Evolutionary conservation across 2,329 filamentous ascomycete genomes (phyloP).

Genomic region (Alternaria triticimaculans): DNA sequence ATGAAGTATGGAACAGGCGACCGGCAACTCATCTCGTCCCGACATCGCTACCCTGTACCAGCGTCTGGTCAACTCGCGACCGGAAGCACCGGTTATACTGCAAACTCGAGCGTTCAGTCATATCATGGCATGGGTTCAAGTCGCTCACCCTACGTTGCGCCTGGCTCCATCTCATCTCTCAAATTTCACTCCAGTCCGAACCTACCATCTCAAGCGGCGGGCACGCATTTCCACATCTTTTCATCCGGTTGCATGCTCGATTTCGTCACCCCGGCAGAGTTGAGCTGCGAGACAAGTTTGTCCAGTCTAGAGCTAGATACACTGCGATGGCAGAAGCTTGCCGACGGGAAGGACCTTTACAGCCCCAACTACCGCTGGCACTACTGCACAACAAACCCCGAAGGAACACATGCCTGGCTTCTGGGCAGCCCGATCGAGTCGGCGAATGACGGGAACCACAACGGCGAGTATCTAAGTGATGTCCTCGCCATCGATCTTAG

Average conservation of each 20-base stretch:
- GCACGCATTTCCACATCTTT: constrained; percentile 94
- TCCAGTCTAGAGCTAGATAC: constrained; percentile 87
- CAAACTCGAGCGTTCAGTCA: constrained; percentile 70
- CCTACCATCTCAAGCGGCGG: constrained; percentile 85
- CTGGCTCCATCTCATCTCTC: constrained; percentile 86
- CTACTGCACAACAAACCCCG: constrained; percentile 94
- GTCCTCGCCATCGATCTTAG: constrained; percentile 93
- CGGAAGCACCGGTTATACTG: constrained; percentile 68
- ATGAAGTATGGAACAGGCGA: constrained; percentile 65
- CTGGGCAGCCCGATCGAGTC: constrained; percentile 87
- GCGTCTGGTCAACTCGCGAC: constrained; percentile 44
- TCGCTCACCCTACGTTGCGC: constrained; percentile 63
- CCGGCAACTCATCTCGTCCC: constrained; percentile 41
- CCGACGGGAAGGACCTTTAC: constrained; percentile 93
- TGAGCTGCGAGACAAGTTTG: constrained; percentile 88
- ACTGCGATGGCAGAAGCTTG: constrained; percentile 91
- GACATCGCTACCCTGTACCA: constrained; percentile 39
- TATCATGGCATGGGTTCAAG: constrained; percentile 52
- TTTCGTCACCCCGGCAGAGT: constrained; percentile 89
- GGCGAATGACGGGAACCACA: constrained; percentile 68
- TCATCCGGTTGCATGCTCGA: constrained; percentile 92
- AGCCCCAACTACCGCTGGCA: constrained; percentile 94
- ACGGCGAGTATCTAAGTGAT: constrained; percentile 92
- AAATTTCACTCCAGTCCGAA: constrained; percentile 88
- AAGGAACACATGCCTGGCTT: constrained; percentile 95